Evolutionary conservation across 2,329 filamentous ascomycete species (phyloP).

Genomic region (Aspergillus arachidicola): DNA sequence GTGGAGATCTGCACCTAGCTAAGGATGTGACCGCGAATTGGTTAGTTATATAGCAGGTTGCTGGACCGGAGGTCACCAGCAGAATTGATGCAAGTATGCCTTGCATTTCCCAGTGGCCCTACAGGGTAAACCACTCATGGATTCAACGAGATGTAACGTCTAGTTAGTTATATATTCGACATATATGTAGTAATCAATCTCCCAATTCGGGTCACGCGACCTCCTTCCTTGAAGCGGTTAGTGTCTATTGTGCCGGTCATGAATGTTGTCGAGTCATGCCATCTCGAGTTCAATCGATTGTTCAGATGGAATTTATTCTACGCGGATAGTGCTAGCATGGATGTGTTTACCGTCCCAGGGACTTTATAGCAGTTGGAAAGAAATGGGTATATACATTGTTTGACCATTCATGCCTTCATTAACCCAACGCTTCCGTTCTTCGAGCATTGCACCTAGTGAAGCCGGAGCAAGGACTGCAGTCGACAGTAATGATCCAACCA

Average conservation of each 20-base stretch:
- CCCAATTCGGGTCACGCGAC: neutral
- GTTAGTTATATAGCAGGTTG: constrained; percentile 47
- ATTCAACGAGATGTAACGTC: too few species aligned
- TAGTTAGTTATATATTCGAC: too few species aligned
- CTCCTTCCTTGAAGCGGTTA: neutral
- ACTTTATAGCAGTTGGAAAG: neutral
- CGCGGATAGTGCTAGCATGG: neutral
- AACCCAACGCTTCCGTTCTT: too few species aligned
- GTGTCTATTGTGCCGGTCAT: neutral
- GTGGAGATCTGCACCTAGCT: constrained; percentile 65
- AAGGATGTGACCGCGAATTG: constrained; percentile 63
- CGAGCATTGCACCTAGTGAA: too few species aligned
- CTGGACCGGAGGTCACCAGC: neutral
- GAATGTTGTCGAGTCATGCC: too few species aligned
- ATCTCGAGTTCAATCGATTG: neutral
- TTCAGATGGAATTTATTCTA: neutral
- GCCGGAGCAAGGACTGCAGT: neutral
- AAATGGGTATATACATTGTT: neutral
- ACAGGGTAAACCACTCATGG: too few species aligned
- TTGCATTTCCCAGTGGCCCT: neutral
- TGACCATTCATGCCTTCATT: too few species aligned
- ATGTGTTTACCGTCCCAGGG: neutral
- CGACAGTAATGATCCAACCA: neutral
- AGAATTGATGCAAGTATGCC: neutral
- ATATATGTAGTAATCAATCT: neutral